Evolutionary conservation across 805 yeast genomes (phyloP).

Genomic region (Myxozyma vanderwaltii): DNA sequence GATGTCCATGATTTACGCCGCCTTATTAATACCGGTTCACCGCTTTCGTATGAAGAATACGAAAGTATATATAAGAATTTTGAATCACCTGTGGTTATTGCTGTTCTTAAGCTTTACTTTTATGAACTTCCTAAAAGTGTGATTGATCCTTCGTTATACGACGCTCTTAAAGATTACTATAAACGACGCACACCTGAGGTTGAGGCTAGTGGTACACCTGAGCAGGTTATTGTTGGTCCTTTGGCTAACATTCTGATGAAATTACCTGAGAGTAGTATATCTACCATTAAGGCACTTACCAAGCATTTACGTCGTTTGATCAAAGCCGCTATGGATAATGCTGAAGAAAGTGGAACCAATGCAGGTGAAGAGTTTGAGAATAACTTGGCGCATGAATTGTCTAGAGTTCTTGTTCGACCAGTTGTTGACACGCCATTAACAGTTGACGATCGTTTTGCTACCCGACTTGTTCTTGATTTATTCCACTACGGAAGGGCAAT

Average conservation of each 20-base stretch:
- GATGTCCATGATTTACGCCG: slow-evolving; percentile 64
- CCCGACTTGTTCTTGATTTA: slow-evolving; percentile 61
- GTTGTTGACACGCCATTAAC: slow-evolving; percentile 49
- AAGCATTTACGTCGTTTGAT: slow-evolving; percentile 72
- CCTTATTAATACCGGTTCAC: slow-evolving; percentile 48
- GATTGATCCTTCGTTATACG: slow-evolving; percentile 65
- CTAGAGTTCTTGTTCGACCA: slow-evolving; percentile 60
- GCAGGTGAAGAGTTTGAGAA: slow-evolving; percentile 41
- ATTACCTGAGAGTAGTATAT: slow-evolving; percentile 69
- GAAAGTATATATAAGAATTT: slow-evolving; percentile 40
- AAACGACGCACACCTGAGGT: slow-evolving; percentile 49
- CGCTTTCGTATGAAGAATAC: slow-evolving; percentile 35
- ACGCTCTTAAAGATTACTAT: slow-evolving; percentile 68
- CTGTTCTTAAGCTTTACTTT: slow-evolving; percentile 69
- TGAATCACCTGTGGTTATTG: slow-evolving; percentile 62
- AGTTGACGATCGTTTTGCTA: slow-evolving; percentile 61
- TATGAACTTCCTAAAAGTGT: slow-evolving; percentile 80
- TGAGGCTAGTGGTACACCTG: slow-evolving; percentile 28
- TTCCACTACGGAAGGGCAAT: slow-evolving; percentile 53
- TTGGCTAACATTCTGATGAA: slow-evolving; percentile 62
- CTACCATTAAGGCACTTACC: slow-evolving; percentile 77
- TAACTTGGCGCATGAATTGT: slow-evolving; percentile 64
- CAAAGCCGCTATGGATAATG: slow-evolving; percentile 41
- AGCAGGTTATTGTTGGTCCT: slow-evolving; percentile 17
- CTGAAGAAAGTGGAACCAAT: slow-evolving; percentile 37